Percentiles rank a stretch among this genome's conserved stretches.
phyloP scores from a whole-genome alignment of 306 rosid species.

The Pachyrhizus erosus region DNA sequence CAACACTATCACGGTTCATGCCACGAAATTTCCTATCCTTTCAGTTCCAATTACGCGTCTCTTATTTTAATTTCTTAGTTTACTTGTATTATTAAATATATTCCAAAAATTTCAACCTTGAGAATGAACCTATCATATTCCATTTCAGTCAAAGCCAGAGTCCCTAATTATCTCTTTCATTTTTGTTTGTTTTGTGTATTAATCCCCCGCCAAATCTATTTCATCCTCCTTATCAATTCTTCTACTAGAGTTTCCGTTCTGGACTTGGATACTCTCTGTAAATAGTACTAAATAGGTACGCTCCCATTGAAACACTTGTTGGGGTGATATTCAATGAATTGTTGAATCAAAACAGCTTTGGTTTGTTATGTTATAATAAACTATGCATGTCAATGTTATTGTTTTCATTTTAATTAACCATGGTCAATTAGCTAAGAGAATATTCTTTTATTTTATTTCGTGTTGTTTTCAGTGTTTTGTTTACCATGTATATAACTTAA shows the following conservation, averaged over 20 bases:
- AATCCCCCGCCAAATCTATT: background rate
- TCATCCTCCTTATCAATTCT: conserved; percentile 19
- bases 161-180: conserved; percentile 21
- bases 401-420: conserved; percentile 25
- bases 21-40: conserved; percentile 47
- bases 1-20: background rate
- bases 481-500: background rate
- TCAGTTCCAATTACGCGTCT: conserved; percentile 32
- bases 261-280: conserved; percentile 23
- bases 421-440: background rate
- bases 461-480: background rate
- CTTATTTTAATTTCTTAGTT: background rate
- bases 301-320: background rate
- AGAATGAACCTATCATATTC: conserved; percentile 21
- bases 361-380: background rate
- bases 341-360: background rate
- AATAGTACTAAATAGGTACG: conserved; percentile 19
- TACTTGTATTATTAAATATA: background rate
- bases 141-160: conserved; percentile 41
- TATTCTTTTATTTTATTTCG: background rate
- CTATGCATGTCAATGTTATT: background rate
- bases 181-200: background rate
- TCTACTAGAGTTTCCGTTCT: conserved; percentile 19
- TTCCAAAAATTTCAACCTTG: conserved; percentile 31
- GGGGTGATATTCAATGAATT: background rate